Evolutionary conservation across 805 yeast genomes (phyloP), one percentile per base, ranked within the genome.

Genomic region (Kuraishia hungarica): DNA sequence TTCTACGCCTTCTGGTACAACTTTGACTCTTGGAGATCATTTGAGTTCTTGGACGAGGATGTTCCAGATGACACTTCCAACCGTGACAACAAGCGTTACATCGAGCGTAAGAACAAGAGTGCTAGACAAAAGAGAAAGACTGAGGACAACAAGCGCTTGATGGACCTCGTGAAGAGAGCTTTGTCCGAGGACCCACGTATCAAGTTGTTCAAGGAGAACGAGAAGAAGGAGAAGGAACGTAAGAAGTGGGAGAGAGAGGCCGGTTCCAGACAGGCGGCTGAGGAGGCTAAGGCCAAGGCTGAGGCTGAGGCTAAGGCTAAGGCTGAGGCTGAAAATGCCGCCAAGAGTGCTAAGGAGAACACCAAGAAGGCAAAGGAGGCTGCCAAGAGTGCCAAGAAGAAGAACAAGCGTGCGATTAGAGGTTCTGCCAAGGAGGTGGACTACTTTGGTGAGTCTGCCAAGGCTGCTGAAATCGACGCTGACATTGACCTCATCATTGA

Each of bases 21-120:
- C 72, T 89, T 92, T 62, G 97, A 94, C 75, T 93, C 98, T 21
- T 94, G 99, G 99, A 89, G 97, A 80, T 80, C 96, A 51, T 94
- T 94, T 70, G 99, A 94, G 77, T 94, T 92, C 78, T 82, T 91
- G 72, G 99, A 94, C 70, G 99, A 94, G 79, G 99, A 94, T 70
- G 97, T 92, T 67, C 99, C 99, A 64, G 99, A 94, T 78, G 99
- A 94, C 75, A 89, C 97, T 56, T 88, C 97, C 58, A 94, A 94
- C 85, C 91, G 99, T 82, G 99, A 94, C 73, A 96, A 94, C 83
- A 94, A 94, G 80, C 96, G 99, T 78, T 89, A 90, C 80, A 86
- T 92, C 64, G 99, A 94, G 78, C 90, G 93, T 80, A 94, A 94
- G 82, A 94, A 94, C 80, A 83, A 89, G 74, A 91, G 96, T 62